phyloP scores from a whole-genome alignment of 306 rosid species.

The Prinsepia uniflora region DNA sequence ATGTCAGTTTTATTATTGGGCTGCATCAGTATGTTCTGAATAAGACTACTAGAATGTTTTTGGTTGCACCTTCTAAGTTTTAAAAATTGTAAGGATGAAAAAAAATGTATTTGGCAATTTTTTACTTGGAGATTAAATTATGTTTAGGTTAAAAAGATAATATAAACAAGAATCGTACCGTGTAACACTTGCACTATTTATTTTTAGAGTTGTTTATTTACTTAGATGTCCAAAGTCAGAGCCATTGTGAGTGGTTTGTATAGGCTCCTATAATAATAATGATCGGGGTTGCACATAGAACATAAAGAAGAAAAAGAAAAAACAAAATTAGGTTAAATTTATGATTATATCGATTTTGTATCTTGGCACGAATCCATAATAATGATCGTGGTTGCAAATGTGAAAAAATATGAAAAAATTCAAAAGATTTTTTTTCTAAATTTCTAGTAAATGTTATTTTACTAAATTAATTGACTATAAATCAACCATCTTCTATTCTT shows the following conservation, averaged over 20 bases:
- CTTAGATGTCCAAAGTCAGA: background rate
- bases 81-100: background rate
- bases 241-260: background rate
- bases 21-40: background rate
- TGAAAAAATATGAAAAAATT: no score
- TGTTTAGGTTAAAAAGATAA: background rate
- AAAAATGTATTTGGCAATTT: no score
- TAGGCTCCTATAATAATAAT: background rate
- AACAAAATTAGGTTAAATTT: no score
- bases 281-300: background rate
- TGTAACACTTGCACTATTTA: background rate
- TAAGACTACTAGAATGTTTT: background rate
- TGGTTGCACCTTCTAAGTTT: background rate
- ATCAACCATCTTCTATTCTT: no score
- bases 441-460: no score
- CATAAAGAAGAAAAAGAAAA: background rate
- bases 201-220: no score
- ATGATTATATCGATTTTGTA: no score
- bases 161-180: background rate
- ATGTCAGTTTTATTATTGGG: background rate
- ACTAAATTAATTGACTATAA: no score
- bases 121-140: background rate
- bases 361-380: no score
- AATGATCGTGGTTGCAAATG: no score
- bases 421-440: no score